These are phyloP conservation scores for Annulohypoxylon maeteangense DNA, from an alignment of 495 filamentous ascomycete genomes.

Conservation along the genomic window DNA sequence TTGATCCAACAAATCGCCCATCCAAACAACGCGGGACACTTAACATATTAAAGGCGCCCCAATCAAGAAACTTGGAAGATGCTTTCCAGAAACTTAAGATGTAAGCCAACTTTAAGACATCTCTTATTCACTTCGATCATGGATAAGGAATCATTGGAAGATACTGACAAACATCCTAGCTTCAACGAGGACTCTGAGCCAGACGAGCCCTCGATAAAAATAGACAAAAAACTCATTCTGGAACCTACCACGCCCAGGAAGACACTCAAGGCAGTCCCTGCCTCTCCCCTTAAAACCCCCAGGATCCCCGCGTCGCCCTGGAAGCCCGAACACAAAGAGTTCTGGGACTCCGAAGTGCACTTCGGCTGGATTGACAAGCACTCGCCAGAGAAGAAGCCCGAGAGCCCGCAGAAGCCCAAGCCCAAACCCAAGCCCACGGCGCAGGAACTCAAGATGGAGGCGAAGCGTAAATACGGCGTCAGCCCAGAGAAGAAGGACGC, in stretches of 20 bases:
- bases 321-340: constrained; percentile 76
- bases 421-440: constrained; percentile 28
- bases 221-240: constrained; percentile 34
- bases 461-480: constrained; percentile 35
- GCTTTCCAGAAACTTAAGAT: constrained; percentile 47
- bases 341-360: constrained; percentile 80
- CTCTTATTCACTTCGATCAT: neutral
- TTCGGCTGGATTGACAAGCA: constrained; percentile 87
- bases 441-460: constrained; percentile 21
- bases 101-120: constrained; percentile 24
- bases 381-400: constrained; percentile 69
- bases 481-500: constrained; percentile 50
- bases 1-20: constrained; percentile 17
- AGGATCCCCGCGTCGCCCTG: constrained; percentile 58
- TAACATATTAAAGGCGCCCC: constrained; percentile 21
- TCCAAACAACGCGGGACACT: constrained; percentile 14
- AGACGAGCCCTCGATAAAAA: constrained; percentile 20
- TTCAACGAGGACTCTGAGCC: constrained; percentile 41
- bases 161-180: constrained; percentile 32
- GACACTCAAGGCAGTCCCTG: constrained; percentile 44
- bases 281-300: constrained; percentile 53
- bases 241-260: constrained; percentile 47
- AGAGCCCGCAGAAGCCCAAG: constrained; percentile 44
- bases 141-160: neutral
- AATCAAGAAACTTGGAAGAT: constrained; percentile 39